Evolutionary conservation across 1,284 basidiomycete genomes (phyloP).

Genomic region (Ganoderma leucocontextum): DNA sequence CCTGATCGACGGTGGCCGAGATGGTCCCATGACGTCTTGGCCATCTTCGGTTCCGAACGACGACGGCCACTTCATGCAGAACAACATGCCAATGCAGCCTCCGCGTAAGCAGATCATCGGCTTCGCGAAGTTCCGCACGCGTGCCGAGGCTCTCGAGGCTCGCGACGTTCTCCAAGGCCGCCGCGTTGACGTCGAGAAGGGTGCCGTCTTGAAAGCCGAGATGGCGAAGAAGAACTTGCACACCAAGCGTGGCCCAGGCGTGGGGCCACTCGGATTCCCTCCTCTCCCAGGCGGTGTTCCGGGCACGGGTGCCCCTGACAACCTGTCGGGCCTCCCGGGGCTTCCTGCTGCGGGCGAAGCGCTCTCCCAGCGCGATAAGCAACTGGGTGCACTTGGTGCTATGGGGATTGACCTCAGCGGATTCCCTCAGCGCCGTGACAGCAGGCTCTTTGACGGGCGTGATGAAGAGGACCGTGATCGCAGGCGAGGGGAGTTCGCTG

Average conservation of each 20-base stretch:
- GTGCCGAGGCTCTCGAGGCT: constrained; percentile 89
- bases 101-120: constrained; percentile 97
- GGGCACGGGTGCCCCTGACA: constrained; percentile 44
- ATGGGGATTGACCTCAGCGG: constrained; percentile 52
- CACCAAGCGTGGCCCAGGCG: constrained; percentile 89
- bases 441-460: constrained; percentile 41
- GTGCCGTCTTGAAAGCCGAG: constrained; percentile 94
- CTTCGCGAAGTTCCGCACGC: constrained; percentile 94
- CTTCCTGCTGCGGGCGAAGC: constrained; percentile 46
- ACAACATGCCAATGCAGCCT: constrained; percentile 52
- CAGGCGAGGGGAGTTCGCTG: constrained; percentile 44
- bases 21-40: constrained; percentile 76
- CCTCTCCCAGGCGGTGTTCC: constrained; percentile 45
- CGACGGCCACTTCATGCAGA: constrained; percentile 48
- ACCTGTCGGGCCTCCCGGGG: constrained; percentile 43
- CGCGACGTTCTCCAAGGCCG: constrained; percentile 91
- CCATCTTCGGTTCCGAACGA: constrained; percentile 52
- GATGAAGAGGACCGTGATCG: constrained; percentile 52
- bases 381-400: constrained; percentile 54
- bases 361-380: constrained; percentile 57
- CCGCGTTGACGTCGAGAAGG: constrained; percentile 94
- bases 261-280: constrained; percentile 47
- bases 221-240: constrained; percentile 99
- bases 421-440: constrained; percentile 44
- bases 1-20: constrained; percentile 73